Evolutionary conservation across 345 rosid genomes (phyloP).

Genomic region (Iberis pinnata): DNA sequence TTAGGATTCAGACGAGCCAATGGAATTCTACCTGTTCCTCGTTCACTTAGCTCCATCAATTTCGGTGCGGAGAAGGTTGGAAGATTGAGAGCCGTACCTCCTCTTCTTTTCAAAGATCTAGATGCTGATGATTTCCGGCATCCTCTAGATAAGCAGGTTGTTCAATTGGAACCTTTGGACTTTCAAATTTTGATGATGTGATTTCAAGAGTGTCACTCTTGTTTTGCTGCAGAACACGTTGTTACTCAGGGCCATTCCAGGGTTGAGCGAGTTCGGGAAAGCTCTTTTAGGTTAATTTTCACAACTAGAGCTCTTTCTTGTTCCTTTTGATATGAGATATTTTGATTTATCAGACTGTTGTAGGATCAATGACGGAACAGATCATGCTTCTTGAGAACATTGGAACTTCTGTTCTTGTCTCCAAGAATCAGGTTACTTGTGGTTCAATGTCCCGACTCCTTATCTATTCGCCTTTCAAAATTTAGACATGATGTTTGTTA

Average conservation of each 20-base stretch:
- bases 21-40: constrained; percentile 9
- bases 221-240: constrained; percentile 59
- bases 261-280: constrained; percentile 71
- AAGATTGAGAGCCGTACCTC: constrained; percentile 43
- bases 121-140: constrained; percentile 96
- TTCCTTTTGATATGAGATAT: not conserved
- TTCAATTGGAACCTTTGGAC: not conserved
- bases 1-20: constrained; percentile 23
- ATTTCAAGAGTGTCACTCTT: not conserved
- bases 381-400: constrained; percentile 97
- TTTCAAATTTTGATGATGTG: too few relatives aligned
- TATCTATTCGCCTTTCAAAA: not conserved
- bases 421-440: constrained; percentile 60
- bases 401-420: constrained; percentile 92
- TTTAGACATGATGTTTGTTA: not conserved
- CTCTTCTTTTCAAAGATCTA: constrained; percentile 64
- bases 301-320: not conserved
- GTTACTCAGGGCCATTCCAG: constrained; percentile 80
- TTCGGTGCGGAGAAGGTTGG: constrained; percentile 28
- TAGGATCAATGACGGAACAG: constrained; percentile 79
- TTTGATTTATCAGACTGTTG: constrained; percentile 14
- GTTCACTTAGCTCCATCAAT: constrained; percentile 15
- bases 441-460: not conserved
- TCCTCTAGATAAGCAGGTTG: constrained; percentile 88
- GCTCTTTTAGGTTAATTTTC: constrained; percentile 58